Percentiles rank a stretch among this genome's conserved stretches.
phyloP scores from a whole-genome alignment of 2,329 filamentous ascomycete genomes.

The Botryotinia globosa region DNA sequence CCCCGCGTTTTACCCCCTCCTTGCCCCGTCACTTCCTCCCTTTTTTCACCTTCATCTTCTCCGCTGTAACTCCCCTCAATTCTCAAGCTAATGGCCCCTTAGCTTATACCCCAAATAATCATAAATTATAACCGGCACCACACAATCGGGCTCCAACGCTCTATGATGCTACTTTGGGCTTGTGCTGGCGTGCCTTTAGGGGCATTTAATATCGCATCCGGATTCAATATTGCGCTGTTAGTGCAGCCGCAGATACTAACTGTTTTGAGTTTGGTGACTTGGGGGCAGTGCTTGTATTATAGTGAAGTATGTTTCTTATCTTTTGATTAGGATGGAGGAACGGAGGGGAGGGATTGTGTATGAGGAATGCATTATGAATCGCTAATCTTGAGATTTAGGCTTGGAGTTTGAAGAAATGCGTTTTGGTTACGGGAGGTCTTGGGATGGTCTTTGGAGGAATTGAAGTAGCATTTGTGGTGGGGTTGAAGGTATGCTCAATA shows the following conservation, averaged over 20 bases:
- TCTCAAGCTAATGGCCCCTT: neutral
- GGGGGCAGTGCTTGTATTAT: slow-evolving; percentile 39
- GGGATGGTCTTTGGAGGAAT: slow-evolving; percentile 56
- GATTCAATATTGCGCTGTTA: slow-evolving; percentile 38
- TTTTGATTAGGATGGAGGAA: neutral
- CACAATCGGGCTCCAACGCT: slow-evolving; percentile 61
- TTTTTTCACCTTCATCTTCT: too few species aligned
- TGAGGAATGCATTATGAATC: too few species aligned
- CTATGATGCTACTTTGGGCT: slow-evolving; percentile 72
- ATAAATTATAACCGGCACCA: slow-evolving; percentile 66
- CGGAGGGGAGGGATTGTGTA: neutral
- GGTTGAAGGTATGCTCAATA: slow-evolving; percentile 39
- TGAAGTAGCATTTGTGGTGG: slow-evolving; percentile 59
- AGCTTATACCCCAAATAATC: slow-evolving; percentile 67
- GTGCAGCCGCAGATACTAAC: slow-evolving; percentile 40
- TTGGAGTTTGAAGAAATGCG: slow-evolving; percentile 51
- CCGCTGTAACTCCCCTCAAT: neutral
- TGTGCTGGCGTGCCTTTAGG: slow-evolving; percentile 66
- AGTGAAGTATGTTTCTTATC: slow-evolving; percentile 44
- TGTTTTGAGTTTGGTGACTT: slow-evolving; percentile 39
- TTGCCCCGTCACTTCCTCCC: neutral
- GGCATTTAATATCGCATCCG: slow-evolving; percentile 38
- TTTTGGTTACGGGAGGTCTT: slow-evolving; percentile 50
- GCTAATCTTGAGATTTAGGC: slow-evolving; percentile 40
- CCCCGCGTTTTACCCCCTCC: neutral